phyloP scores from a whole-genome alignment of 805 yeast species.

The Candida golubevii region DNA sequence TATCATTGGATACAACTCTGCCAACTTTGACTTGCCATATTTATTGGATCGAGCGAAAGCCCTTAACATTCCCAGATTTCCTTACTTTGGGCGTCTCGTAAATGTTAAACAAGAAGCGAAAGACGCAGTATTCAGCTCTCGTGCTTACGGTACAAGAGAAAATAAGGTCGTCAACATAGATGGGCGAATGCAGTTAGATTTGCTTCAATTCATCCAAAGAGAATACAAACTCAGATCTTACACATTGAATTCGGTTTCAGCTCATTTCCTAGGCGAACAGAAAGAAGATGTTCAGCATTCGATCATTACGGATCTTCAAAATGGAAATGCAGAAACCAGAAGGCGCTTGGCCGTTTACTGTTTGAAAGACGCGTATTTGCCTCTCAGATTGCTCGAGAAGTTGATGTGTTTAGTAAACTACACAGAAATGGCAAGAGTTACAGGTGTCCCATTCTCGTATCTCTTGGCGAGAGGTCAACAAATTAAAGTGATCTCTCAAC shows the following conservation, averaged over 20 bases:
- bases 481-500: conserved; percentile 92
- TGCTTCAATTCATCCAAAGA: conserved; percentile 87
- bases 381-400: conserved; percentile 82
- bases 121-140: conserved; percentile 82
- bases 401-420: conserved; percentile 95
- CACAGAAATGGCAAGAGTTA: conserved; percentile 99
- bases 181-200: conserved; percentile 92
- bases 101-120: conserved; percentile 70
- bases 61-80: conserved; percentile 61
- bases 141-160: conserved; percentile 95
- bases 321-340: conserved; percentile 89
- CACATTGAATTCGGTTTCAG: conserved; percentile 91
- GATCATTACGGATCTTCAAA: conserved; percentile 89
- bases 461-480: conserved; percentile 92
- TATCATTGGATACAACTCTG: conserved; percentile 90
- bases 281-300: conserved; percentile 98
- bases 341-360: conserved; percentile 95
- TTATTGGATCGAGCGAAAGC: conserved; percentile 82
- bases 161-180: conserved; percentile 88
- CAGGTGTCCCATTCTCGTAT: conserved; percentile 95
- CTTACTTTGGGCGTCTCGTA: conserved; percentile 78
- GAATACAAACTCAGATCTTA: conserved; percentile 93
- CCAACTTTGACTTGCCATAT: conserved; percentile 95
- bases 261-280: conserved; percentile 90
- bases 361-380: conserved; percentile 91